Percentiles rank a stretch among this genome's conserved stretches.
These are phyloP conservation scores for Cercophora samala DNA, from an alignment of 495 filamentous ascomycete species.

Conservation along the genomic window DNA sequence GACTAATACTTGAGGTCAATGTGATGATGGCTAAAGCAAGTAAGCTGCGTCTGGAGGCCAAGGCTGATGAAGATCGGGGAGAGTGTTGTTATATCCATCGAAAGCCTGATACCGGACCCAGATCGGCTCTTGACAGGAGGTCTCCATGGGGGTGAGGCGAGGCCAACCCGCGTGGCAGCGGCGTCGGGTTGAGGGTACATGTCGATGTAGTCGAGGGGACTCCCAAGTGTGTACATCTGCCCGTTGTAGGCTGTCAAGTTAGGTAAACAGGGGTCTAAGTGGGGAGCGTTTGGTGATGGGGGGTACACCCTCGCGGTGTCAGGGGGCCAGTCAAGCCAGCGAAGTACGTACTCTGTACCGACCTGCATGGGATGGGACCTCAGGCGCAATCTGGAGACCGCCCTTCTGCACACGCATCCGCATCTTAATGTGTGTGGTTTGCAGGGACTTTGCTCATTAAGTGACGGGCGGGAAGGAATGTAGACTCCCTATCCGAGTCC, in stretches of 20 bases:
- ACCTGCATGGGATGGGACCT: conserved; percentile 9
- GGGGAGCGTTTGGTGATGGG: neutral
- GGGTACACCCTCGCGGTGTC: neutral
- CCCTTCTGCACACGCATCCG: conserved; percentile 21
- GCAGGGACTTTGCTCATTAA: conserved; percentile 5
- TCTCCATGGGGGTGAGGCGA: conserved; percentile 16
- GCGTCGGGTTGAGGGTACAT: conserved; percentile 3
- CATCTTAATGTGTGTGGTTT: conserved; percentile 9
- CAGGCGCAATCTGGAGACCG: conserved; percentile 12
- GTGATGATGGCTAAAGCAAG: neutral
- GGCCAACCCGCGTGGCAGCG: conserved; percentile 16
- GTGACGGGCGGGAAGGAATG: conserved; percentile 3
- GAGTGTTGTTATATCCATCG: conserved; percentile 19
- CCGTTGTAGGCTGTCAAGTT: neutral
- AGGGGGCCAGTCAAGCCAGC: neutral
- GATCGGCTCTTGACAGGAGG: conserved; percentile 9
- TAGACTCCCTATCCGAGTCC: neutral
- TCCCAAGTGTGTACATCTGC: neutral
- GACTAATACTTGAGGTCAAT: neutral
- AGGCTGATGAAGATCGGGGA: conserved; percentile 1
- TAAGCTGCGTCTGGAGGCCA: conserved; percentile 5
- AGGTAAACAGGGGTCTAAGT: neutral
- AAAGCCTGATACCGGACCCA: conserved; percentile 4
- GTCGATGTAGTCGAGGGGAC: conserved; percentile 1
- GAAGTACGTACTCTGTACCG: conserved; percentile 3